Base-by-base conservation (phyloP, 441 rosid genomes). In the Adansonia rubrostipa region DNA sequence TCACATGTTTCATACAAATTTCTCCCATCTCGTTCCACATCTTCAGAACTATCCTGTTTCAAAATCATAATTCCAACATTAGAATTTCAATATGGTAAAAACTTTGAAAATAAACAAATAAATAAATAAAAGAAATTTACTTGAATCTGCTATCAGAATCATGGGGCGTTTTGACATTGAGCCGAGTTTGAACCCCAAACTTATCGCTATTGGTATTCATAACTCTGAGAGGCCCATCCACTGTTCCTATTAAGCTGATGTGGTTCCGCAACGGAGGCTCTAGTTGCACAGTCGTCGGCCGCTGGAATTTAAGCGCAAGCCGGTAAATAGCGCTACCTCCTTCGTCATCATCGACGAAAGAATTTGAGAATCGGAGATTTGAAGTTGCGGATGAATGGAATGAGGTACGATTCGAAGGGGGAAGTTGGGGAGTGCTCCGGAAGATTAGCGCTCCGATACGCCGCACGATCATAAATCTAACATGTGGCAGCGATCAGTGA, bases 171-270 rank as follows among this genome's bases (percentile, higher is more conserved):
- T 75, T 65, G 10, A 86, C 90, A 28, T 65, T 64, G 76, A 95
- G 91, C 44, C 11, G 1, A 51, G 91, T 87, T 56, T 62, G 77
- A 79, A 79, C 93, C 15, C 88, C 90, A 73, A 88, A 84, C 0
- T 11, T 4, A 8, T 80, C 74, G 8, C 61, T 20, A 9, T 28
- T 57, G 0, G 81, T 75, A 15, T 79, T 50, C 11, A 66, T 33
- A 44, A 66, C 81, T 68, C 67, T 22, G 53, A 83, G 79, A 4
- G 92, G 87, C 68, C 36, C 61, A 61, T 45, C 87, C 33, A 92
- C 88, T 47, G 85, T 77, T 28, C 99, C 96, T 65, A 92, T 85
- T 8, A 93, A 86, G 79, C 86, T 87, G 13, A 81, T 86, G 33
- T 86, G 84, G 86, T 93, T 95, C 2, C 54, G 73, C 63, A 83